phyloP scores from a whole-genome alignment of 352 stramenopile genomes.

The Phytophthora colocasiae region DNA sequence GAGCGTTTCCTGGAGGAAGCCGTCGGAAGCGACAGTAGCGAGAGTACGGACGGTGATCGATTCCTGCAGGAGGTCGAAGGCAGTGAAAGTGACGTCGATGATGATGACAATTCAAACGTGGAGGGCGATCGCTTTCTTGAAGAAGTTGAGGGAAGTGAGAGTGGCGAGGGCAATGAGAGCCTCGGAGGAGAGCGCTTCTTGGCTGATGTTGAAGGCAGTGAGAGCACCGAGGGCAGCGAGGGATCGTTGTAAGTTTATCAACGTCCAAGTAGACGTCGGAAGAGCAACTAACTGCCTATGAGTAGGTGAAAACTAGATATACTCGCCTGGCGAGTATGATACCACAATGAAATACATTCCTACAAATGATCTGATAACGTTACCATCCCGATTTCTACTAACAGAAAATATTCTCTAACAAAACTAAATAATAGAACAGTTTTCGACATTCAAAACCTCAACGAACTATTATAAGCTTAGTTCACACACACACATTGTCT shows the following conservation, averaged over 20 bases:
- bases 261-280: background rate
- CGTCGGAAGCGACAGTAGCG: background rate
- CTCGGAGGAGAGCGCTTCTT: constrained; percentile 2
- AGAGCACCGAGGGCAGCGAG: constrained; percentile 6
- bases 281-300: background rate
- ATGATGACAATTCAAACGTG: background rate
- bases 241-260: constrained; percentile 9
- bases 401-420: no score
- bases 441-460: background rate
- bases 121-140: constrained; percentile 9
- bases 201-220: constrained; percentile 1
- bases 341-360: no score
- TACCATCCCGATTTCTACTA: background rate
- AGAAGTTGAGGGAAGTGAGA: constrained; percentile 16
- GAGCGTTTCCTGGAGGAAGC: background rate
- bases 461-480: background rate
- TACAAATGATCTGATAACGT: no score
- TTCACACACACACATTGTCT: no score
- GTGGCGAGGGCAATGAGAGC: constrained; percentile 3
- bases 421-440: no score
- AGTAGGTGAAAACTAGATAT: background rate
- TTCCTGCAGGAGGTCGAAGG: constrained; percentile 9
- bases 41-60: constrained; percentile 4
- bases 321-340: no score
- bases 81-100: constrained; percentile 1